phyloP scores from a whole-genome alignment of 2,329 filamentous ascomycete species.

The Ophiosphaerella korrae region DNA sequence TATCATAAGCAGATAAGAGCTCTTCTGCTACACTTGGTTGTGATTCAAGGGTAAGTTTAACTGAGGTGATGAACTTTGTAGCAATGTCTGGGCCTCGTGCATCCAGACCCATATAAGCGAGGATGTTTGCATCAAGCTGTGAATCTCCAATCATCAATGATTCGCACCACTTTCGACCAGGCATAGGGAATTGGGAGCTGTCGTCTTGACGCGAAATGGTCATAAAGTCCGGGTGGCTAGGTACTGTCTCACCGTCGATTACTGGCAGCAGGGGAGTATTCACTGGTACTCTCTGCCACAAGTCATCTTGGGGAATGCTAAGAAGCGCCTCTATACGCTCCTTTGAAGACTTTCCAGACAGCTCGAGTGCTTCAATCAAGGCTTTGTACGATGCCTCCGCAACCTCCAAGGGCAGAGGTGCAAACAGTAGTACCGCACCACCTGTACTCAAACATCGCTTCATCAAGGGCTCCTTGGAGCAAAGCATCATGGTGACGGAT shows the following conservation, averaged over 20 bases:
- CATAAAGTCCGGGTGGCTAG: constrained; percentile 32
- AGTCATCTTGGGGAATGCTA: constrained; percentile 47
- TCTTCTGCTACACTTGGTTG: constrained; percentile 23
- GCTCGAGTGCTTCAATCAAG: constrained; percentile 48
- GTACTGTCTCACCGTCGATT: constrained; percentile 52
- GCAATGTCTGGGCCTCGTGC: constrained; percentile 38
- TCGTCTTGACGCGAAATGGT: constrained; percentile 32
- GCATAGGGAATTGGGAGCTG: constrained; percentile 32
- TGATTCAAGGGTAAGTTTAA: constrained; percentile 34
- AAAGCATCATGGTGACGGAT: constrained; percentile 34
- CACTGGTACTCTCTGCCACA: constrained; percentile 49
- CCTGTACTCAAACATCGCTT: constrained; percentile 51
- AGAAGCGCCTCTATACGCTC: constrained; percentile 52
- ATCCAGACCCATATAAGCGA: constrained; percentile 32
- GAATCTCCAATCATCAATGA: constrained; percentile 57
- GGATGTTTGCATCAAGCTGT: constrained; percentile 50
- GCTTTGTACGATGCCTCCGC: constrained; percentile 52
- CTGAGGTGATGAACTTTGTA: constrained; percentile 40
- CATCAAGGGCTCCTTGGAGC: constrained; percentile 39
- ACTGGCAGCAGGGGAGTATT: constrained; percentile 45
- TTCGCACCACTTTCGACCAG: constrained; percentile 53
- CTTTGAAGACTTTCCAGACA: constrained; percentile 44
- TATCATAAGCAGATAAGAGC: constrained; percentile 49
- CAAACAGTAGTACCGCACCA: constrained; percentile 47
- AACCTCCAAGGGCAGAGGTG: constrained; percentile 44